These are phyloP conservation scores for Colletotrichum tropicicola DNA, from an alignment of 2,329 filamentous ascomycete genomes.

Conservation along the genomic window DNA sequence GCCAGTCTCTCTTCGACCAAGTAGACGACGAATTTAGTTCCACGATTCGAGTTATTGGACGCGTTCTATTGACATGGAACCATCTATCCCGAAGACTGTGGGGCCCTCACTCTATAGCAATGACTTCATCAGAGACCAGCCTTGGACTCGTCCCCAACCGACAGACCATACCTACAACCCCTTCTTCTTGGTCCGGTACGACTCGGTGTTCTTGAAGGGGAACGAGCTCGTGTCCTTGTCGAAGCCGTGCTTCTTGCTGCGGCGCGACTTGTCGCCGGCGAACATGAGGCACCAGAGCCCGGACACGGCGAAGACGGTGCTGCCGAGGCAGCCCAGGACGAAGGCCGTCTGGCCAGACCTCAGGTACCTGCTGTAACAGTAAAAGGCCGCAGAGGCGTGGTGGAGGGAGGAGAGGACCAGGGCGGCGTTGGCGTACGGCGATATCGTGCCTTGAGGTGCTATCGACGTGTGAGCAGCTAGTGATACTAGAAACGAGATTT, in stretches of 20 bases:
- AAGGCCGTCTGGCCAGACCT: constrained; percentile 61
- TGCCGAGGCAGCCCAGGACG: constrained; percentile 66
- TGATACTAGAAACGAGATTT: background rate
- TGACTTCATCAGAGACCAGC: no score
- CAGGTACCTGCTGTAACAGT: constrained; percentile 75
- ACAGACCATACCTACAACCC: constrained; percentile 35
- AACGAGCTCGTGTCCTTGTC: constrained; percentile 51
- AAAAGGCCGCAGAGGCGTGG: constrained; percentile 70
- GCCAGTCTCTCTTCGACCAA: no score
- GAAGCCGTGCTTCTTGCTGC: constrained; percentile 45
- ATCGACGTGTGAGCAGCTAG: constrained; percentile 6
- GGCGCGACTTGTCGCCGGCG: constrained; percentile 46
- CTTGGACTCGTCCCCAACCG: no score
- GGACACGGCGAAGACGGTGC: constrained; percentile 64
- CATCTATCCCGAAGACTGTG: no score
- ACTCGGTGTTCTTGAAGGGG: constrained; percentile 47
- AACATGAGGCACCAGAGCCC: constrained; percentile 51
- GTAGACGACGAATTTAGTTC: no score
- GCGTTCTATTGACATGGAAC: no score
- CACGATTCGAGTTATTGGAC: no score
- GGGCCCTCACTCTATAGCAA: no score
- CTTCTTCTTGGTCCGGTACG: constrained; percentile 49
- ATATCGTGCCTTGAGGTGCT: constrained; percentile 48
- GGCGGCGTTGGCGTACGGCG: constrained; percentile 73
- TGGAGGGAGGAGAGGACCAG: constrained; percentile 73